Percentiles rank a stretch among this genome's conserved stretches.
These are phyloP conservation scores for Nitzschia inconspicua DNA, from an alignment of 108 stramenopile species.

Conservation along the genomic window DNA sequence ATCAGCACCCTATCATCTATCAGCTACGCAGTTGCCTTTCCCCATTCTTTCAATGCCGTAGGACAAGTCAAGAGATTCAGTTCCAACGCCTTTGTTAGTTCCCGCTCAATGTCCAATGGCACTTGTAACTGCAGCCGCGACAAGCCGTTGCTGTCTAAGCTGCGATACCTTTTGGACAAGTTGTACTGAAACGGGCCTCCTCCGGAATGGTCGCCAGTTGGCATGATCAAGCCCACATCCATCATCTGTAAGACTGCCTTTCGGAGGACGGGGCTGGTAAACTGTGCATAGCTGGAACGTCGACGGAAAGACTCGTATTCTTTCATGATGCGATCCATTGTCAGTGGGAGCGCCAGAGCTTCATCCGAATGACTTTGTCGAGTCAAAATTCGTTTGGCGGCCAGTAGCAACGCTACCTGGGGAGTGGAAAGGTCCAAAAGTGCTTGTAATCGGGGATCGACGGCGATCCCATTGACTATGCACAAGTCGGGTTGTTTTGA, in stretches of 20 bases:
- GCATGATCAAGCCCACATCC: slow-evolving; percentile 57
- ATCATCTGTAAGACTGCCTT: slow-evolving; percentile 43
- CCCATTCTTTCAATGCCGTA: slow-evolving; percentile 81
- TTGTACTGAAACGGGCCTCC: slow-evolving; percentile 70
- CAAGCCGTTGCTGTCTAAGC: slow-evolving; percentile 35
- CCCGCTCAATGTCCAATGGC: slow-evolving; percentile 56
- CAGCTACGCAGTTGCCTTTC: too few species aligned
- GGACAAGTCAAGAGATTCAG: slow-evolving; percentile 60
- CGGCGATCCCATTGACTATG: slow-evolving; percentile 9
- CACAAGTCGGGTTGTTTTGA: slow-evolving; percentile 7
- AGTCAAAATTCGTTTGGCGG: slow-evolving; percentile 63
- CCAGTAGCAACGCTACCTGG: slow-evolving; percentile 66
- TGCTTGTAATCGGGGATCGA: slow-evolving; percentile 58
- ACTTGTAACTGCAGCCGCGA: slow-evolving; percentile 66
- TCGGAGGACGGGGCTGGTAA: slow-evolving; percentile 5
- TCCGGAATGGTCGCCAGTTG: slow-evolving; percentile 64
- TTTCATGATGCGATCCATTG: slow-evolving; percentile 71
- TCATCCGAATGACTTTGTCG: slow-evolving; percentile 45
- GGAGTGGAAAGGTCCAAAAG: slow-evolving; percentile 70
- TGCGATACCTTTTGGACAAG: slow-evolving; percentile 14
- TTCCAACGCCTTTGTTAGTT: slow-evolving; percentile 56
- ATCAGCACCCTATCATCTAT: too few species aligned
- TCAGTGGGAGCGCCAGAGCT: slow-evolving; percentile 47
- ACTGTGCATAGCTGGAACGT: neutral
- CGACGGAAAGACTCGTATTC: slow-evolving; percentile 56